phyloP scores from a whole-genome alignment of 257 asterid species.

The Paulownia fortunei region DNA sequence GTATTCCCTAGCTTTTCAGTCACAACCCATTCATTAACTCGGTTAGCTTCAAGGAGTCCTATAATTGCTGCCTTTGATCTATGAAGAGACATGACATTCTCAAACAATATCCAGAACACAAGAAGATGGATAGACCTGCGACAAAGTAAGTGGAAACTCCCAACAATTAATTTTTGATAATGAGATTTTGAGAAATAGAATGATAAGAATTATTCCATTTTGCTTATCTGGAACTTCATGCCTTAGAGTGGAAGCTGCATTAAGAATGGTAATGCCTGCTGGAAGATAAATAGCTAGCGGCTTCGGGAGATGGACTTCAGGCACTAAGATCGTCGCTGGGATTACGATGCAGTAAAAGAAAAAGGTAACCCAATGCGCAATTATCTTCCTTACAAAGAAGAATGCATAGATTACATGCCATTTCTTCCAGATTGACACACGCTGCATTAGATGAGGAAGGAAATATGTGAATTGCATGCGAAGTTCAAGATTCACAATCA shows the following conservation, averaged over 20 bases:
- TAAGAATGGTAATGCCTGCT: constrained; percentile 79
- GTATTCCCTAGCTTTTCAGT: constrained; percentile 87
- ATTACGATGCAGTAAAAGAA: constrained; percentile 87
- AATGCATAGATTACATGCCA: constrained; percentile 73
- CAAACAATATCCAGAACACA: constrained; percentile 81
- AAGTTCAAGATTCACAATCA: neutral
- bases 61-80: constrained; percentile 88
- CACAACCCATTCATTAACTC: constrained; percentile 91
- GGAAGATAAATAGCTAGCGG: constrained; percentile 90
- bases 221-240: constrained; percentile 34
- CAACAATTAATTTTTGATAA: constrained; percentile 14
- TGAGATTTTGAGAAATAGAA: constrained; percentile 16
- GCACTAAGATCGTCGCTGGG: constrained; percentile 82
- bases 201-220: constrained; percentile 35
- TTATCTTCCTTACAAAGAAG: constrained; percentile 92
- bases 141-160: constrained; percentile 26
- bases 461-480: constrained; percentile 19
- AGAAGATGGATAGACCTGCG: constrained; percentile 78
- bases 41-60: constrained; percentile 78
- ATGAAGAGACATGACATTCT: constrained; percentile 92
- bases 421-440: constrained; percentile 74
- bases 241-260: constrained; percentile 83
- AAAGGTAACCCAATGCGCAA: constrained; percentile 94
- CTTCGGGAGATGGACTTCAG: constrained; percentile 79
- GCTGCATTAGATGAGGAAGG: constrained; percentile 56